Conservation (phyloP, 805 yeast species). For the Schizosaccharomyces cryophilus region DNA sequence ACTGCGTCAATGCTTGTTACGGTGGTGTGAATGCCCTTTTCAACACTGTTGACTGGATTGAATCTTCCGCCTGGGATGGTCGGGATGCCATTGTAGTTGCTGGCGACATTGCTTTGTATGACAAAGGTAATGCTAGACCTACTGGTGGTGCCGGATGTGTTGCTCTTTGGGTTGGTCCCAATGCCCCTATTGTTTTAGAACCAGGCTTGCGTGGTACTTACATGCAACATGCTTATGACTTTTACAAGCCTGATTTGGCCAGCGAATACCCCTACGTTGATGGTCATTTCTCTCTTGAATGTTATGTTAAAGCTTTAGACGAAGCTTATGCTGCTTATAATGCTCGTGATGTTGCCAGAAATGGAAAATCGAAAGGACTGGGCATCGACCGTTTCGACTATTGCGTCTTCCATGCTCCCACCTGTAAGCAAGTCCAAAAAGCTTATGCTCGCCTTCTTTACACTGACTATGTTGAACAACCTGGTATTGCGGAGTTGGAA, state of each 20-base stretch:
- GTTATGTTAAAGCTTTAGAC: slow-evolving; percentile 87
- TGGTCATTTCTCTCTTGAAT: slow-evolving; percentile 81
- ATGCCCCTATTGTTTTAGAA: slow-evolving; percentile 89
- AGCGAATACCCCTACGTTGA: slow-evolving; percentile 93
- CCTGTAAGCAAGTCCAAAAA: slow-evolving; percentile 82
- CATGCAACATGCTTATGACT: slow-evolving; percentile 94
- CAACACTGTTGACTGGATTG: slow-evolving; percentile 88
- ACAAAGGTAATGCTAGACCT: slow-evolving; percentile 95
- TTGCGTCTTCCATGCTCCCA: slow-evolving; percentile 94
- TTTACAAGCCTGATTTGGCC: slow-evolving; percentile 87
- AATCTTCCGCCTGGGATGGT: slow-evolving; percentile 93
- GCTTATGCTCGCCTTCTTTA: slow-evolving; percentile 77
- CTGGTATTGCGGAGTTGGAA: slow-evolving; percentile 18
- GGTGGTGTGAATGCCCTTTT: slow-evolving; percentile 93
- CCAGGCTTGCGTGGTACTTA: slow-evolving; percentile 55
- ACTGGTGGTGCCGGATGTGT: slow-evolving; percentile 98
- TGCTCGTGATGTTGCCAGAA: slow-evolving; percentile 23
- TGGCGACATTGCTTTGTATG: slow-evolving; percentile 94
- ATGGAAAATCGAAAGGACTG: slow-evolving; percentile 24
- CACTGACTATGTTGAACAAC: slow-evolving; percentile 62
- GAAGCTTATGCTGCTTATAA: slow-evolving; percentile 62
- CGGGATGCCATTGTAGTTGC: slow-evolving; percentile 90
- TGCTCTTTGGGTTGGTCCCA: slow-evolving; percentile 86
- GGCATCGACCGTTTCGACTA: slow-evolving; percentile 59
- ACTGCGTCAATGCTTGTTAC: slow-evolving; percentile 89